Conservation (phyloP, 768 basidiomycete genomes). For the Piloderma croceum region DNA sequence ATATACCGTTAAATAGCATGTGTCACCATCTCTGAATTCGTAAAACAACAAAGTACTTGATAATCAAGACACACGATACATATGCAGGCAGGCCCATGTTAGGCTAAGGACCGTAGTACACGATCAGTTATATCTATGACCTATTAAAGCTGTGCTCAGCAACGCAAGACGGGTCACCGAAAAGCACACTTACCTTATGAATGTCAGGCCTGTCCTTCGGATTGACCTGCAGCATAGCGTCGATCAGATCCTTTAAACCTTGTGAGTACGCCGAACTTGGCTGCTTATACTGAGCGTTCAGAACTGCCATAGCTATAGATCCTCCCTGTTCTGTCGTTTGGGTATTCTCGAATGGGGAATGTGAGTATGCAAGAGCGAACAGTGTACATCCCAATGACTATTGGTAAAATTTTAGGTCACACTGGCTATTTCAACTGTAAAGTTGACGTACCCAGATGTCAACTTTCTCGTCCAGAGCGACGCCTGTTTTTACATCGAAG, state of each 20-base stretch:
- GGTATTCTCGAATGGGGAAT: slow-evolving; percentile 92
- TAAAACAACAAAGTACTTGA: no score
- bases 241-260: slow-evolving; percentile 76
- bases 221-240: slow-evolving; percentile 78
- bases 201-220: slow-evolving; percentile 83
- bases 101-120: slow-evolving; percentile 55
- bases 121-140: slow-evolving; percentile 62
- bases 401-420: no score
- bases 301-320: slow-evolving; percentile 95
- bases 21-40: no score
- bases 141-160: slow-evolving; percentile 32
- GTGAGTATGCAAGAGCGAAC: slow-evolving; percentile 90
- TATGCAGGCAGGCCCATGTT: no score
- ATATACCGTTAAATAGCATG: no score
- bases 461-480: slow-evolving; percentile 85
- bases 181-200: slow-evolving; percentile 54
- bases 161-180: slow-evolving; percentile 1
- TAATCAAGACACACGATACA: no score
- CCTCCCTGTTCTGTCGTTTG: slow-evolving; percentile 93
- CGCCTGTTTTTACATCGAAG: slow-evolving; percentile 93
- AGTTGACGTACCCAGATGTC: slow-evolving; percentile 82
- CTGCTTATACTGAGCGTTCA: slow-evolving; percentile 90
- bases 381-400: slow-evolving; percentile 95
- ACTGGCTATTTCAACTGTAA: no score
- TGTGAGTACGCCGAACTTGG: slow-evolving; percentile 83